A percentile compares a stretch with the other conserved stretches of the same genome.
Evolutionary conservation across 2,329 filamentous ascomycete species (phyloP).

Genomic region (Nigrospora oryzae): DNA sequence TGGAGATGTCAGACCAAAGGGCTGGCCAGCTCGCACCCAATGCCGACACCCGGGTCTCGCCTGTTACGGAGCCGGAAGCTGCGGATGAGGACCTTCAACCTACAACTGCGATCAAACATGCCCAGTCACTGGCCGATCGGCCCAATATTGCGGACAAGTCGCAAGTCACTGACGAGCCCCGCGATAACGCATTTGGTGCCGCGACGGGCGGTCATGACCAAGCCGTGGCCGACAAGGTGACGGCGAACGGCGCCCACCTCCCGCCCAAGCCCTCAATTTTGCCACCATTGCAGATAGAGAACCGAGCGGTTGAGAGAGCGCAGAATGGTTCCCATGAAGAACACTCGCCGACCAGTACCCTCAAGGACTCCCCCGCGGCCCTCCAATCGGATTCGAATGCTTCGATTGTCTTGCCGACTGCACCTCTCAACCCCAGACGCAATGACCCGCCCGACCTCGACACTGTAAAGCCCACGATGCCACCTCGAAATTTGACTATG

Average conservation of each 20-base stretch:
- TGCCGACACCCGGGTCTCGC: slow-evolving; percentile 8
- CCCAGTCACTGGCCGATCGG: slow-evolving; percentile 9
- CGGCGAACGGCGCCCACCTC: slow-evolving; percentile 9
- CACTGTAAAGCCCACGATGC: slow-evolving; percentile 17
- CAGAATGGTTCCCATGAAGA: background rate
- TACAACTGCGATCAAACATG: slow-evolving; percentile 10
- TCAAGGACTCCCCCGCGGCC: slow-evolving; percentile 6
- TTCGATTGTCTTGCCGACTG: slow-evolving; percentile 29
- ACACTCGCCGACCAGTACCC: background rate
- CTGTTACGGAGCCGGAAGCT: slow-evolving; percentile 7
- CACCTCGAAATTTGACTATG: slow-evolving; percentile 33
- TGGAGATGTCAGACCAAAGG: slow-evolving; percentile 9
- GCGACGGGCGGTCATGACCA: slow-evolving; percentile 13
- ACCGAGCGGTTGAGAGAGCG: slow-evolving; percentile 1
- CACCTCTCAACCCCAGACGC: slow-evolving; percentile 35
- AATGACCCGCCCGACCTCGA: slow-evolving; percentile 25
- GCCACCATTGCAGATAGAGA: slow-evolving; percentile 14
- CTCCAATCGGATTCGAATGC: slow-evolving; percentile 6
- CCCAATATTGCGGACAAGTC: slow-evolving; percentile 3
- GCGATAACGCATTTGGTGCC: slow-evolving; percentile 5
- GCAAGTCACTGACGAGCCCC: slow-evolving; percentile 2
- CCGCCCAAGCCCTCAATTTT: slow-evolving; percentile 12
- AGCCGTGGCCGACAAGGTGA: slow-evolving; percentile 10
- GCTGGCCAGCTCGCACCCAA: slow-evolving; percentile 6
- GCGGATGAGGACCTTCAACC: slow-evolving; percentile 11